These are phyloP conservation scores for Gigaspora rosea DNA, from an alignment of 192 early-diverging fungal genomes.

Conservation along the genomic window DNA sequence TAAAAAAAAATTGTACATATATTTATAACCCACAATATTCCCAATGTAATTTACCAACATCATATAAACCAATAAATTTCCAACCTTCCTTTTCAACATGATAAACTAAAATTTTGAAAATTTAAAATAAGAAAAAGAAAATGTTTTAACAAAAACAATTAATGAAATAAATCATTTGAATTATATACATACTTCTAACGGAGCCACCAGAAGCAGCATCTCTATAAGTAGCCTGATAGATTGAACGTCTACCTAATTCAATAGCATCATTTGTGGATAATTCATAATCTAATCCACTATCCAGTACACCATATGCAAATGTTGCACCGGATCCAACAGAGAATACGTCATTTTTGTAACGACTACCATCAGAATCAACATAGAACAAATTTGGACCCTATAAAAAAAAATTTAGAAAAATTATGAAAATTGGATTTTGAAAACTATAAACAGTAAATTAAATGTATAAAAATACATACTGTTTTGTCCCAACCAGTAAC, in stretches of 20 bases:
- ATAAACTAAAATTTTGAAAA: slow-evolving; percentile 63
- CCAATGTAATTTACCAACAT: slow-evolving; percentile 87
- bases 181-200: slow-evolving; percentile 59
- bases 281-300: slow-evolving; percentile 82
- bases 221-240: slow-evolving; percentile 95
- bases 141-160: background rate
- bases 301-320: slow-evolving; percentile 98
- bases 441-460: background rate
- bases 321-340: slow-evolving; percentile 99
- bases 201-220: slow-evolving; percentile 91
- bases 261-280: slow-evolving; percentile 82
- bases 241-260: slow-evolving; percentile 86
- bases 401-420: background rate
- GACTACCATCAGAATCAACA: slow-evolving; percentile 93
- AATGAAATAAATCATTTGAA: background rate
- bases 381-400: slow-evolving; percentile 93
- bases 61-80: slow-evolving; percentile 79
- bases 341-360: slow-evolving; percentile 86
- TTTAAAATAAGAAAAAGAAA: background rate
- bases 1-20: too few species aligned
- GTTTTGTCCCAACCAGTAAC: slow-evolving; percentile 97
- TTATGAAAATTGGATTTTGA: background rate
- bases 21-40: slow-evolving; percentile 47
- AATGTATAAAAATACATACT: slow-evolving; percentile 42
- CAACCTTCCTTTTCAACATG: slow-evolving; percentile 92